phyloP scores from a whole-genome alignment of 352 stramenopile genomes.

The Globisporangium radiosum region DNA sequence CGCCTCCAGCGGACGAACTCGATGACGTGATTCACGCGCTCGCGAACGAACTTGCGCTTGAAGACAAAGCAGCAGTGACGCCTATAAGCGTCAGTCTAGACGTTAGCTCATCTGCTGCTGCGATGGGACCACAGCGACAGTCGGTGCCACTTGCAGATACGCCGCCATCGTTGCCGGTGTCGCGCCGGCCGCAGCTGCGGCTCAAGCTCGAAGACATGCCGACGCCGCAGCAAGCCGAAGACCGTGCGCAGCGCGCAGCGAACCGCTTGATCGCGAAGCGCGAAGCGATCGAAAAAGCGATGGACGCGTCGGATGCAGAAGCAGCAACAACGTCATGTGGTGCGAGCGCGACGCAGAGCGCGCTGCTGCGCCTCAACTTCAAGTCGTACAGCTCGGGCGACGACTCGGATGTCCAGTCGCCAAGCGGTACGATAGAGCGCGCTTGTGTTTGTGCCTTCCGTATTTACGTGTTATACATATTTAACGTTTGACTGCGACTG shows the following conservation, averaged over 20 bases:
- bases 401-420: constrained; percentile 60
- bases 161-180: constrained; percentile 3
- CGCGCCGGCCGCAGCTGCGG: constrained; percentile 58
- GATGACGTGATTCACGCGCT: constrained; percentile 33
- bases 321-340: not conserved
- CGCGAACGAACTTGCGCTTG: constrained; percentile 33
- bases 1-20: constrained; percentile 17
- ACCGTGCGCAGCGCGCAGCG: constrained; percentile 64
- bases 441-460: too few species aligned
- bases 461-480: not conserved
- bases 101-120: too few species aligned
- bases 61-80: constrained; percentile 29
- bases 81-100: too few species aligned
- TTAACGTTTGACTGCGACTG: not conserved
- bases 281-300: constrained; percentile 60
- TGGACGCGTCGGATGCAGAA: constrained; percentile 22
- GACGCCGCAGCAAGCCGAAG: constrained; percentile 78
- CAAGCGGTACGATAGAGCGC: constrained; percentile 30
- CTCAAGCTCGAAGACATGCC: constrained; percentile 86
- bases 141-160: not conserved
- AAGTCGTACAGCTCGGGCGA: constrained; percentile 64
- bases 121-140: too few species aligned
- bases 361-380: constrained; percentile 60
- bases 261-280: constrained; percentile 67
- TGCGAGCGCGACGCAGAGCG: constrained; percentile 55